phyloP scores from a whole-genome alignment of 148 eudicot genomes.

The Silene conica region DNA sequence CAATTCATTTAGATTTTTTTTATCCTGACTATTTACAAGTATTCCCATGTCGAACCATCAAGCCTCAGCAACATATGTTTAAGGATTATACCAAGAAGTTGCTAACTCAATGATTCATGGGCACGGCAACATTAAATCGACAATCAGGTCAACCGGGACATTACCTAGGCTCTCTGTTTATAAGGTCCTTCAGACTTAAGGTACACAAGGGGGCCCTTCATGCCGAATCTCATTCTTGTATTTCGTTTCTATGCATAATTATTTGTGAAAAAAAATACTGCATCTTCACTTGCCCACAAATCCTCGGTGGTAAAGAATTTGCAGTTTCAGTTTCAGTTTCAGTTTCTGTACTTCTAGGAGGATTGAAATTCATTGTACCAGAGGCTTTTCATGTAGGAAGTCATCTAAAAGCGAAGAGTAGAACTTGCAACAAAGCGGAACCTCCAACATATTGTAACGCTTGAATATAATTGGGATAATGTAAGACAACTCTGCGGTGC shows the following conservation, averaged over 20 bases:
- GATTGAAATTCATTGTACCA: no score
- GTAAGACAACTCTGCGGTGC: no score
- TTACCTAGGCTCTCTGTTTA: not conserved
- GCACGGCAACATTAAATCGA: not conserved
- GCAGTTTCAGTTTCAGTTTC: no score
- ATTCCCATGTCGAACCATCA: not conserved
- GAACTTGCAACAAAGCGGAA: no score
- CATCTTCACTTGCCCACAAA: no score
- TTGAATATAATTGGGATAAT: no score
- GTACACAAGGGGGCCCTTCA: not conserved
- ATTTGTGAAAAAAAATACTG: not conserved
- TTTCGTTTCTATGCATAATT: not conserved
- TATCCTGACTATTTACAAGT: not conserved
- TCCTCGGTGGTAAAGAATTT: no score
- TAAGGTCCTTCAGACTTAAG: not conserved
- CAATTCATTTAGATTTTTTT: not conserved
- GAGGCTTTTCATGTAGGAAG: no score
- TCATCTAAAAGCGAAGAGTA: no score
- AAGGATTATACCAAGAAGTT: not conserved
- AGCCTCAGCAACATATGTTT: no score
- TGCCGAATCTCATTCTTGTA: not conserved
- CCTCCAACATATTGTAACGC: no score
- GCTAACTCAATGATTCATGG: not conserved
- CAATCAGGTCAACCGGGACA: not conserved
- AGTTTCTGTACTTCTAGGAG: no score